phyloP scores from a whole-genome alignment of 352 stramenopile species.

The Discostella stelligera region DNA sequence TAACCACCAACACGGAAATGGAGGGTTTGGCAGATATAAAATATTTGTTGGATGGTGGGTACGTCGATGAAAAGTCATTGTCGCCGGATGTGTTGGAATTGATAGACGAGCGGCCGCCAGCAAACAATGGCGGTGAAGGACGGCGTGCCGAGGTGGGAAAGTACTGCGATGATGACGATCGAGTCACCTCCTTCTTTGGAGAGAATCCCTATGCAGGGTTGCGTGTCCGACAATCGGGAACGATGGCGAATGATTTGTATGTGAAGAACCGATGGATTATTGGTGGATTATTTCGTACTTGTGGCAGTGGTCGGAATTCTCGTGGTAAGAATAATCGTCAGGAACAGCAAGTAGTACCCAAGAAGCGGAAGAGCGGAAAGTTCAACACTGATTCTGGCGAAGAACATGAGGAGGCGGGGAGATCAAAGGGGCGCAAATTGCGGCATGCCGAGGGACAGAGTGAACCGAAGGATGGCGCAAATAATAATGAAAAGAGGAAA shows the following conservation, averaged over 20 bases:
- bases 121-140: not conserved
- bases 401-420: not conserved
- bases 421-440: conserved; percentile 6
- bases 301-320: too few relatives aligned
- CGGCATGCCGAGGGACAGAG: conserved; percentile 6
- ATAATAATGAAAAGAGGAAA: conserved; percentile 24
- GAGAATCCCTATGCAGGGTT: conserved; percentile 75
- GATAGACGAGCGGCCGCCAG: conserved; percentile 10
- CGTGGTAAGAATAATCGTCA: not conserved
- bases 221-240: conserved; percentile 77
- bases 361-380: conserved; percentile 4
- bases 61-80: conserved; percentile 43
- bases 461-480: not conserved
- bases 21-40: conserved; percentile 74
- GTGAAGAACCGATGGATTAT: conserved; percentile 80
- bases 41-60: conserved; percentile 59
- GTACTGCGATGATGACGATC: conserved; percentile 16
- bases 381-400: not conserved
- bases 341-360: not conserved
- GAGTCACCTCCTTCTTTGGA: conserved; percentile 59
- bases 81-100: conserved; percentile 30
- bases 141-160: conserved; percentile 9
- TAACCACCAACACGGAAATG: conserved; percentile 81
- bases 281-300: conserved; percentile 51
- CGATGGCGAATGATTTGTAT: conserved; percentile 82